These are phyloP conservation scores for Cystobasidium onofrii DNA, from an alignment of 768 basidiomycete genomes.

Conservation along the genomic window DNA sequence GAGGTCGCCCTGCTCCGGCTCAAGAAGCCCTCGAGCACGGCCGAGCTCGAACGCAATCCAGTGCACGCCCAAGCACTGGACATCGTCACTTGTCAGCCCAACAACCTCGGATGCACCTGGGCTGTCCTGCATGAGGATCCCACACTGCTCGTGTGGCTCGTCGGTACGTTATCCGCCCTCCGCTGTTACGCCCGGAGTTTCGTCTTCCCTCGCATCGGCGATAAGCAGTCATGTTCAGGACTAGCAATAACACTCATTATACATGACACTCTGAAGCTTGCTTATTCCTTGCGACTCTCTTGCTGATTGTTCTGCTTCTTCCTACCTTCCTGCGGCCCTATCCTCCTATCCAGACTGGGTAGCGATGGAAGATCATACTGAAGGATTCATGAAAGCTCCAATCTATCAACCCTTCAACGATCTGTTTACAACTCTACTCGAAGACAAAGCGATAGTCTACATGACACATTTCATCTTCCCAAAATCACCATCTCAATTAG, in stretches of 20 bases:
- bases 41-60: not conserved
- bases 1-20: slow-evolving; percentile 26
- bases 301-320: no score
- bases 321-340: not conserved
- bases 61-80: not conserved
- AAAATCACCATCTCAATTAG: not conserved
- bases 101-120: slow-evolving; percentile 18
- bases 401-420: not conserved
- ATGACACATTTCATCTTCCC: slow-evolving; percentile 1
- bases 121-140: slow-evolving; percentile 17
- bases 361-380: not conserved
- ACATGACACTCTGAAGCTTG: no score
- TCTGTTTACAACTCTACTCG: not conserved
- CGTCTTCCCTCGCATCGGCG: not conserved
- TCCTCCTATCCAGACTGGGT: not conserved
- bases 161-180: not conserved
- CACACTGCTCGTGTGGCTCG: slow-evolving; percentile 27
- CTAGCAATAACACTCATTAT: no score
- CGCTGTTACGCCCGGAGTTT: not conserved
- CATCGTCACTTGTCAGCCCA: slow-evolving; percentile 7
- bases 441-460: slow-evolving; percentile 2
- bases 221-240: no score
- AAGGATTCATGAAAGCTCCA: not conserved
- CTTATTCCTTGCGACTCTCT: no score
- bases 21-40: not conserved